Base-by-base conservation (phyloP, 208 protist genomes). In the Crithidia expoeki region DNA sequence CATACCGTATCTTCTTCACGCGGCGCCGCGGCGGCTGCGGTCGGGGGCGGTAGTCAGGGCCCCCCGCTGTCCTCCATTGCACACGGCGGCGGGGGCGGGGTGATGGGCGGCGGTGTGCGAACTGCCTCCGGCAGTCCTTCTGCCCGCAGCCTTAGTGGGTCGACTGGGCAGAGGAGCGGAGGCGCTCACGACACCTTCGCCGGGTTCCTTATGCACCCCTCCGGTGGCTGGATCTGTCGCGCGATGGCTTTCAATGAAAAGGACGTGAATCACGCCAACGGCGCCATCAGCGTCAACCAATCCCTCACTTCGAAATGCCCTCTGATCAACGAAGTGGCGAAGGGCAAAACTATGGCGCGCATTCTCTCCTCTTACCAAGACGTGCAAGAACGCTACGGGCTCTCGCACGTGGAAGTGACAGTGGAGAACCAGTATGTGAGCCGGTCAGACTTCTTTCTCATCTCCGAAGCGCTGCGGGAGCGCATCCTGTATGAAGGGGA, bases 221-320 rank as follows among this genome's bases (percentile, higher is more conserved):
- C 74, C 32, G 90, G 86, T 12, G 81, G 81, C 1, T 96, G 91
- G 89, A 89, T 96, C 23, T 96, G 91, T 69, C 86, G 86, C 3
- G 86, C 89, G 27, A 86, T 90, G 68, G 84, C 83, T 50, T 89
- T 89, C 66, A 85, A 81, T 50, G 86, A 91, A 28, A 78, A 83
- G 32, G 85, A 96, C 53, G 77, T 82, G 19, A 62, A 67, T 25
- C 77, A 92, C 70, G 72, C 83, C 38, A 90, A 76, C 78, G 88
- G 88, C 27, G 90, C 88, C 27, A 90, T 96, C 68, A 96, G 91
- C 71, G 86, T 96, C 2, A 81, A 81, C 59, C 83, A 90, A 42
- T 73, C 80, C 7, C 80, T 94, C 59, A 86, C 80, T n/a, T 72
- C 70, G 11, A 77, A 82, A 55, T 90, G 83, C 55, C 53, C 79